Percentiles rank a stretch among this genome's conserved stretches.
Evolutionary conservation across 441 rosid genomes (phyloP).

Genomic region (Corymbia calophylla): DNA sequence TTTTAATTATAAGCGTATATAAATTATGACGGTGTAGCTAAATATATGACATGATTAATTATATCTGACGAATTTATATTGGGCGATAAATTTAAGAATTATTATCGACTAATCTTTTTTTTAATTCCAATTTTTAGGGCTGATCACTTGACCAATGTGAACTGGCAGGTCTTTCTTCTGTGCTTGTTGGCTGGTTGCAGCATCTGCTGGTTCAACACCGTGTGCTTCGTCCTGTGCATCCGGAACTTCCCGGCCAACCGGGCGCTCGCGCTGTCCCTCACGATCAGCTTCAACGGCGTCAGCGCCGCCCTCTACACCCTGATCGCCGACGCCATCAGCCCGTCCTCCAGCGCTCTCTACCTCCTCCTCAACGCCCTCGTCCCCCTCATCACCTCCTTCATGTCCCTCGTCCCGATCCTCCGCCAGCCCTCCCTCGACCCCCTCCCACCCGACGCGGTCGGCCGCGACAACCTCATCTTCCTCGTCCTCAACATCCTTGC

Average conservation of each 20-base stretch:
- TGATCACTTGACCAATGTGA: background rate
- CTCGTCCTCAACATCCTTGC: constrained; percentile 63
- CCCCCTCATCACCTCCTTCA: constrained; percentile 58
- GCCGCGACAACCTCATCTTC: constrained; percentile 68
- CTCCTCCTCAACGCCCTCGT: constrained; percentile 71
- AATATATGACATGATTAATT: background rate
- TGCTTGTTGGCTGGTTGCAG: constrained; percentile 87
- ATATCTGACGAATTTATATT: background rate
- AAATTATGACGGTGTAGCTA: background rate
- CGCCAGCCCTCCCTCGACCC: constrained; percentile 79
- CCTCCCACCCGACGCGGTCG: constrained; percentile 59
- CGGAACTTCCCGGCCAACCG: constrained; percentile 70
- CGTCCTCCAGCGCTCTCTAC: constrained; percentile 49
- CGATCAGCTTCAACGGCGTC: constrained; percentile 90
- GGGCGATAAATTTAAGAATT: background rate
- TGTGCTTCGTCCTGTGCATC: constrained; percentile 87
- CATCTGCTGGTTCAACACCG: constrained; percentile 98
- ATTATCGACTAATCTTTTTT: background rate
- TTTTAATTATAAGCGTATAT: background rate
- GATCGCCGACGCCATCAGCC: constrained; percentile 54
- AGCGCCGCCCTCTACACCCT: constrained; percentile 86
- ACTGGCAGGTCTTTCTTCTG: constrained; percentile 66
- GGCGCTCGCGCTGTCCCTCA: constrained; percentile 79
- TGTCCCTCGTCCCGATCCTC: constrained; percentile 67
- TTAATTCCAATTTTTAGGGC: background rate